Base-by-base conservation (phyloP, 1,284 basidiomycete genomes). In the Cutaneotrichosporon mucoides region DNA sequence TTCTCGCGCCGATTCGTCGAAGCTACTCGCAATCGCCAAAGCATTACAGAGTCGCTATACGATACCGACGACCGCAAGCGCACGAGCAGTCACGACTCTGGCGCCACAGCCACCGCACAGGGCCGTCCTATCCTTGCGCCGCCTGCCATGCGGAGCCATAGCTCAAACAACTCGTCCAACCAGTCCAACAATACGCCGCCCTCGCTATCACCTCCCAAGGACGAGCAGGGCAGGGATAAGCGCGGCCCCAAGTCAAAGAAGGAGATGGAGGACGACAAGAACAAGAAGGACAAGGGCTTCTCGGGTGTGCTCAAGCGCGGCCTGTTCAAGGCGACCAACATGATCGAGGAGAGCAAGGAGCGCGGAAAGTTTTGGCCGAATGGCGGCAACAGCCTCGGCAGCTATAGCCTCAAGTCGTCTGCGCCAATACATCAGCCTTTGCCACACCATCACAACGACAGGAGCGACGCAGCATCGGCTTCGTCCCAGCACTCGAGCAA, bases 251-350 rank as follows among this genome's bases (percentile, higher is more conserved):
- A 46, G 7, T n/a, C 24, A 37, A 56, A 53, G 33, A 63, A 63
- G 41, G 70, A 71, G 34, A 65, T 68, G 16, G 66, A 72, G 35
- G 68, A 69, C 15, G 66, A 64, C 54, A 61, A 62, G 47, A 67
- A 66, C 24, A 24, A 24, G 60, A 60, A 62, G 37, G 53, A 55
- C n/a, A 56, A 59, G 42, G 63, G 63, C 2, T 53, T 74, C 6
- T 65, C 66, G 8, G 63, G 64, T 9, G 68, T 65, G 9, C 60
- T 79, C 61, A 79, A 77, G 60, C 66, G 75, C 6, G 71, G 72
- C 9, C 58, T 75, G 59, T 66, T 71, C 45, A 73, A 71, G 47
- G 61, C 59, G 11, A 64, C 67, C 9, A 63, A 55, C 33, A 53
- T 69, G 4, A 57, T 63, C 13, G 73, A 77, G 51, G 74, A 76